Evolutionary conservation across 2,329 filamentous ascomycete species (phyloP), one percentile per base, ranked within the genome.

Genomic region (Diplodia corticola): DNA sequence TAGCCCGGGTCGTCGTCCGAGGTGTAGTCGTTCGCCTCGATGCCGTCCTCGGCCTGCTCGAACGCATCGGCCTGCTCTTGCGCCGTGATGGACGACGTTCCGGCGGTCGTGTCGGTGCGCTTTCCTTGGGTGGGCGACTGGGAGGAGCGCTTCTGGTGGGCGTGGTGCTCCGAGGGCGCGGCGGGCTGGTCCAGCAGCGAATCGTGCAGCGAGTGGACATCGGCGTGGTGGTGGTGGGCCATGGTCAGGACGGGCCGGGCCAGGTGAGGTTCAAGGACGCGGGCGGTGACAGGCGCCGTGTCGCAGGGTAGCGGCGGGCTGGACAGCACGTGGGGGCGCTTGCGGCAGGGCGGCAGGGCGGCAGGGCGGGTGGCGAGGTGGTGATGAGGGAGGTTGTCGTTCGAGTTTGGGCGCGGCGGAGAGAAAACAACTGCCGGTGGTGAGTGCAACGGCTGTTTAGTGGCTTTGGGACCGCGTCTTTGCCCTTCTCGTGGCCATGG

Each of bases 1-100:
- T 69, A 71, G 68, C 68, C 68, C 7, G 66, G 63, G 28, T 69
- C 68, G 60, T 68, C 68, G n/a, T 67, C 67, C 37, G 54, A 57
- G 28, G 50, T 69, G 64, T 74, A 75, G n/a, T 57, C 67, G 60
- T 60, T 67, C 5, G 61, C 53, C 4, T 67, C 65, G 35, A 68
- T 68, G 9, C 65, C 65, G 12, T 65, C 61, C 63, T 68, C 67
- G n/a, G 67, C 67, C 37, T 68, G 67, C 35, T 65, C 65, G 46
- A 68, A 61, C 13, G 65, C 67, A 20, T 67, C 67, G 6, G 65
- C 67, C 28, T 55, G 55, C 50, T 68, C 67, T 20, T 59, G 40
- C 9, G 66, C 63, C 17, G 63, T 44, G 33, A 67, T 65, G 24
- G 44, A n/a, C 12, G 24, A 17, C 1, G 24, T 7, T 24, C 37